A percentile compares a stretch with the other conserved stretches of the same genome.
These are phyloP conservation scores for Pseudogymnoascus sp. DNA, from an alignment of 2,329 filamentous ascomycete species.

Conservation along the genomic window DNA sequence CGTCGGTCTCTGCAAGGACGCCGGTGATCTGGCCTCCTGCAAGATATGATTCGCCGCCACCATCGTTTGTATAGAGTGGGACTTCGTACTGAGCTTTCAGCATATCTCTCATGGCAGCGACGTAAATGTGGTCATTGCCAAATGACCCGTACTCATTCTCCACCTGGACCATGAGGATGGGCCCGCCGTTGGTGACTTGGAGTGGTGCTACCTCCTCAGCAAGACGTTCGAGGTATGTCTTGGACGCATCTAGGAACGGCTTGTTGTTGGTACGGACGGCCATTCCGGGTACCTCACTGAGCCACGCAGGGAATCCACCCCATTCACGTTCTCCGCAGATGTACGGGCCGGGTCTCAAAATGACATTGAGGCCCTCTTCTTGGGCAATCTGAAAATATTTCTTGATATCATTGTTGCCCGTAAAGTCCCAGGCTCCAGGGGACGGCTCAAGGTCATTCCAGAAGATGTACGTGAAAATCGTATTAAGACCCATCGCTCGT, in stretches of 20 bases:
- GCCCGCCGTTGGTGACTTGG: slow-evolving; percentile 39
- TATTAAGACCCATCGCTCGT: slow-evolving; percentile 42
- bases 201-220: slow-evolving; percentile 39
- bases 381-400: slow-evolving; percentile 41
- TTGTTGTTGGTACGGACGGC: slow-evolving; percentile 34
- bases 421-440: slow-evolving; percentile 33
- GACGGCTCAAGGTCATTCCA: slow-evolving; percentile 43
- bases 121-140: slow-evolving; percentile 40
- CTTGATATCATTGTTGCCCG: slow-evolving; percentile 40
- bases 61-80: slow-evolving; percentile 44
- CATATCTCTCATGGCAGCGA: slow-evolving; percentile 34
- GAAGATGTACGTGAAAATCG: slow-evolving; percentile 44
- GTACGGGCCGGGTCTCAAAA: slow-evolving; percentile 42
- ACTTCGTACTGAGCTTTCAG: slow-evolving; percentile 37
- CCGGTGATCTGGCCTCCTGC: slow-evolving; percentile 37
- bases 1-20: slow-evolving; percentile 41
- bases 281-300: slow-evolving; percentile 35
- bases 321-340: slow-evolving; percentile 42
- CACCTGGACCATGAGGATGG: slow-evolving; percentile 41
- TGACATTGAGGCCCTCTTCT: slow-evolving; percentile 40
- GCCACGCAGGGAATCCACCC: slow-evolving; percentile 37
- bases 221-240: slow-evolving; percentile 37
- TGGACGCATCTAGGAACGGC: slow-evolving; percentile 37
- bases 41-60: slow-evolving; percentile 37
- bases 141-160: slow-evolving; percentile 48